phyloP scores from a whole-genome alignment of 164 flowering plant genomes.

The Vitis cinerea region DNA sequence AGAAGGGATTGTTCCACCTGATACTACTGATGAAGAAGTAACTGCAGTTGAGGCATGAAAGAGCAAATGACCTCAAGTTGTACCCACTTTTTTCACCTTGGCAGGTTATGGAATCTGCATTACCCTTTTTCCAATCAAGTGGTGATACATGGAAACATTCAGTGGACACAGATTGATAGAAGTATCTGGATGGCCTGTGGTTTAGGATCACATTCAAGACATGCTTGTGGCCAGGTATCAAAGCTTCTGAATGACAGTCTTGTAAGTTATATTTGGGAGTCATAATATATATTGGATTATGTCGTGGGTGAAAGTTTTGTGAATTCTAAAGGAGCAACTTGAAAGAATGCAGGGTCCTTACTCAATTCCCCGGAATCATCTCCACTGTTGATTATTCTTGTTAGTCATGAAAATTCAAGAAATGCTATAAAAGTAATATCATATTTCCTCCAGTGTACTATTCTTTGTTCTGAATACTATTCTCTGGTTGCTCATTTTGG shows the following conservation, averaged over 20 bases:
- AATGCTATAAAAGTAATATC: too few relatives aligned
- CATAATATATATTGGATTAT: neutral
- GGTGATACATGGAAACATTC: neutral
- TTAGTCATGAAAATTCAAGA: too few relatives aligned
- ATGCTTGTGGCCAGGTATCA: neutral
- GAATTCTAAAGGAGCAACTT: neutral
- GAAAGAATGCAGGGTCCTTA: neutral
- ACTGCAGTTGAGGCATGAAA: constrained; percentile 53
- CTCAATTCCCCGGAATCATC: neutral
- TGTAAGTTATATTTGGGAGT: constrained; percentile 5
- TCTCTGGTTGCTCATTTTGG: too few relatives aligned
- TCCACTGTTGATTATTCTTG: neutral
- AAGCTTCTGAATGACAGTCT: neutral
- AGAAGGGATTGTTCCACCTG: constrained; percentile 36
- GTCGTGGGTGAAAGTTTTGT: constrained; percentile 4
- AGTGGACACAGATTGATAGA: neutral
- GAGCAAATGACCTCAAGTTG: neutral
- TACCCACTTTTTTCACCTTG: neutral
- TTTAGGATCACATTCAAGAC: neutral
- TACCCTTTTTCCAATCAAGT: neutral
- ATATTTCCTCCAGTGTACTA: too few relatives aligned
- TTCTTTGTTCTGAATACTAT: too few relatives aligned
- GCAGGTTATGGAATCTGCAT: neutral
- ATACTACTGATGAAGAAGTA: constrained; percentile 53
- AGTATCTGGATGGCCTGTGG: neutral